Evolutionary conservation across 768 basidiomycete genomes (phyloP), one percentile per base, ranked within the genome.

Genomic region (Dentipellis sp.): DNA sequence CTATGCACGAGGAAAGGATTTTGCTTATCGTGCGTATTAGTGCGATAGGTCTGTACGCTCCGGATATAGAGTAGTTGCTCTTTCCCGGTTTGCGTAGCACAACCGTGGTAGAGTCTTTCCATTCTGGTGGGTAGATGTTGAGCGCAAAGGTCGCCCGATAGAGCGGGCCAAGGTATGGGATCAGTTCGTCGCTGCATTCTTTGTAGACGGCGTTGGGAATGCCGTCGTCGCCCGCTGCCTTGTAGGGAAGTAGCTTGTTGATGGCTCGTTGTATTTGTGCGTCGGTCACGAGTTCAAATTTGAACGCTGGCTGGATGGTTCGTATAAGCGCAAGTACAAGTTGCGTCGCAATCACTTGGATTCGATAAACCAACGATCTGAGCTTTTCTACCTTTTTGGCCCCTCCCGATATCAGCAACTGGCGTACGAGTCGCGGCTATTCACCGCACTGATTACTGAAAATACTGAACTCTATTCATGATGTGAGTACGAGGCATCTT

Each of bases 21-120:
- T 75, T 76, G 0, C 56, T 66, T 0, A 67, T 52, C 0, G 67
- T 69, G 42, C 71, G 58, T 2, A 74, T 62, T 0, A 77, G 69
- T 0, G 67, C 68, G 2, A 78, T 74, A 0, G 74, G 77, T 0
- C 69, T 53, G 45, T 72, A 73, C 0, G 73, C 67, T 34, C 69
- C 71, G 0, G 74, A 54, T 0, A 62, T 35, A 0, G 63, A 52
- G 61, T 79, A 78, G 58, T 67, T 53, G 0, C 65, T 54, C 39
- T 69, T 67, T 0, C 71, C 69, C 0, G 72, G 74, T 52, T 79
- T 78, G 0, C 63, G 51, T 0, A 76, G 58, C 0, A 74, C 65
- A 0, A 71, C 55, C 0, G 69, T 73, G 0, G 55, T 66, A 22
- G 63, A 72, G 0, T 57, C 11, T 17, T 60, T 59, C 71, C 56